Base-by-base conservation (phyloP, 768 basidiomycete genomes). In the Trametes gibbosa region DNA sequence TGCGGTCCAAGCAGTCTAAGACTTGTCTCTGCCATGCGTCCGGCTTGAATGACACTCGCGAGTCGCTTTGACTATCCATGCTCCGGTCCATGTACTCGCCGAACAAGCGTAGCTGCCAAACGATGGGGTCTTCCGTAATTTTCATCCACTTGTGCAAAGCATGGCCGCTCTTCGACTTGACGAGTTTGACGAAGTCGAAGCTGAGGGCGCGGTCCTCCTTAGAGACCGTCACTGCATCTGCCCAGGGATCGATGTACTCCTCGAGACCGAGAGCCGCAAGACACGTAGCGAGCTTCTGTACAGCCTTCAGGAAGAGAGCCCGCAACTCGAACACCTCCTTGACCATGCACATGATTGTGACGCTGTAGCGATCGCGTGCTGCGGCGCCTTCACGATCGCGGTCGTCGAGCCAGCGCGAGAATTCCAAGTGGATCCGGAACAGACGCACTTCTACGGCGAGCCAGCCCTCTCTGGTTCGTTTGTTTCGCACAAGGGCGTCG, bases 1-100 rank as follows among this genome's bases (percentile, higher is more conserved):
- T 72, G 6, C 69, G 66, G 60, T 90, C 89, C 19, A 90, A 76
- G 48, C 77, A 78, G 64, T 90, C 84, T 48, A 90, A 72, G 5
- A 89, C 88, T 21, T 78, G 68, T 25, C 83, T 73, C 62, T 90
- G 89, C 88, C 88, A 90, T 0, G 79, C 83, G 66, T 90, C 88
- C 0, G 88, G 87, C 21, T 79, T 72, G 68, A 90, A 90, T 1
- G 75, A 60, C 34, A 89, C 86, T 0, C 87, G 78, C 6, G 68
- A 47, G 70, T 90, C 89, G 0, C 71, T 67, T 52, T 78, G 73
- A 41, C 83, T 77, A 60, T 87, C 87, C 82, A 90, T 85, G 59
- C 80, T 84, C 35, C 87, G 75, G 64, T 88, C 86, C 87, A 90
- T 86, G 65, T 75, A 85, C 62, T 86, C 81, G 6, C 87, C 88